Conservation (phyloP, 2,329 filamentous ascomycete species). For the Hypoxylon sp. region DNA sequence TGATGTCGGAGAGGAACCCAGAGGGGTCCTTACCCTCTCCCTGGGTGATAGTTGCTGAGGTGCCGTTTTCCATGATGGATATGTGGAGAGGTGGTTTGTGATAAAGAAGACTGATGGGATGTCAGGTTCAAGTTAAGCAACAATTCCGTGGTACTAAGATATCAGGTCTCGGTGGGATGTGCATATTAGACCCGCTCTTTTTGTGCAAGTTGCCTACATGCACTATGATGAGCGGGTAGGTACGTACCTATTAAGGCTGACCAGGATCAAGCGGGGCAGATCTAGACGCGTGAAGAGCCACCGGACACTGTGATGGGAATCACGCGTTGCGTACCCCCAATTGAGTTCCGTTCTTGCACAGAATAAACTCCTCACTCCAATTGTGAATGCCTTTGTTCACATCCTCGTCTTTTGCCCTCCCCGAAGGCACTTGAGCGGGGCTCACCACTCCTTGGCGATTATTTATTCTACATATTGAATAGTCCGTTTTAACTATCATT, state of each 20-base stretch:
- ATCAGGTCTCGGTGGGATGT: slow-evolving; percentile 7
- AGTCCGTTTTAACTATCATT: not conserved
- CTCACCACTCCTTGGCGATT: not conserved
- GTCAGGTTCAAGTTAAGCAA: slow-evolving; percentile 2
- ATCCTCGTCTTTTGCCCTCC: not conserved
- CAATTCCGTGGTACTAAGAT: slow-evolving; percentile 1
- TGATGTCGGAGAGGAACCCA: slow-evolving; percentile 93
- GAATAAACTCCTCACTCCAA: not conserved
- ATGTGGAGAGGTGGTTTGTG: not conserved
- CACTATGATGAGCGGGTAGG: not conserved
- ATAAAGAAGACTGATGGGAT: not conserved
- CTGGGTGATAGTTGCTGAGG: slow-evolving; percentile 60
- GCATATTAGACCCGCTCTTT: not conserved
- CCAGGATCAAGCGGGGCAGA: slow-evolving; percentile 11
- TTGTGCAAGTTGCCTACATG: not conserved
- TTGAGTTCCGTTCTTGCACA: not conserved
- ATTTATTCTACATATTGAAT: not conserved
- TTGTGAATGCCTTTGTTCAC: not conserved
- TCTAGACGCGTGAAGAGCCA: slow-evolving; percentile 12
- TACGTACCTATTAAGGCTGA: slow-evolving; percentile 3
- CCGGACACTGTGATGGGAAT: not conserved
- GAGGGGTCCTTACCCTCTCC: slow-evolving; percentile 91
- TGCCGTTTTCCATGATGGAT: slow-evolving; percentile 80
- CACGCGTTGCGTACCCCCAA: not conserved
- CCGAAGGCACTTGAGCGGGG: not conserved